Percentiles rank a stretch among this genome's conserved stretches.
Evolutionary conservation across 1,139 yeast species (phyloP).

Genomic region (Pichia sp.): DNA sequence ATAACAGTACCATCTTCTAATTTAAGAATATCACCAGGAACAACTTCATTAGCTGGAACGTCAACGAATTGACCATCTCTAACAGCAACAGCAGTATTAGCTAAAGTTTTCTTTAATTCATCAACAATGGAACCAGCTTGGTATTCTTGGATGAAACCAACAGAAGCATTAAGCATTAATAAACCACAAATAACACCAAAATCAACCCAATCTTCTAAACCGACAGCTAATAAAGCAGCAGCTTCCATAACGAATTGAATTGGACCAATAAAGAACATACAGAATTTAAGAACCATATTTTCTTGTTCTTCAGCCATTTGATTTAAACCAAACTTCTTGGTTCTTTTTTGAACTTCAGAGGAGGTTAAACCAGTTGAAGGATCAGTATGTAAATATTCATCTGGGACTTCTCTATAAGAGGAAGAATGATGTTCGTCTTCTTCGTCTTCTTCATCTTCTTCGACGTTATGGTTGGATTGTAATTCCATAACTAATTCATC

Average conservation of each 20-base stretch:
- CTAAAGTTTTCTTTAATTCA: conserved; percentile 87
- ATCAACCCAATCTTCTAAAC: conserved; percentile 98
- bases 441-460: conserved; percentile 43
- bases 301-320: conserved; percentile 94
- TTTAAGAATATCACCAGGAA: conserved; percentile 89
- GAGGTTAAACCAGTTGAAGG: conserved; percentile 71
- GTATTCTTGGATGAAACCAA: conserved; percentile 96
- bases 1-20: conserved; percentile 92
- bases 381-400: conserved; percentile 83
- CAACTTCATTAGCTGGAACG: conserved; percentile 74
- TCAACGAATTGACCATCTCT: conserved; percentile 77
- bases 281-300: conserved; percentile 74
- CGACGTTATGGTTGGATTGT: conserved; percentile 53
- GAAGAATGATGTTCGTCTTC: conserved; percentile 45
- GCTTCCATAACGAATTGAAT: conserved; percentile 99
- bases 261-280: conserved; percentile 95
- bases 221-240: conserved; percentile 96
- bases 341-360: conserved; percentile 79
- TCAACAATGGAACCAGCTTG: conserved; percentile 96
- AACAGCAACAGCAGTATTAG: conserved; percentile 79
- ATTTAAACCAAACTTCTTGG: conserved; percentile 90
- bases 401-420: conserved; percentile 68
- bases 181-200: conserved; percentile 95
- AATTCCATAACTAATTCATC: conserved; percentile 85
- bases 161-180: conserved; percentile 80